These are phyloP conservation scores for Cladosporium sp. DNA, from an alignment of 2,329 filamentous ascomycete genomes.

Conservation along the genomic window DNA sequence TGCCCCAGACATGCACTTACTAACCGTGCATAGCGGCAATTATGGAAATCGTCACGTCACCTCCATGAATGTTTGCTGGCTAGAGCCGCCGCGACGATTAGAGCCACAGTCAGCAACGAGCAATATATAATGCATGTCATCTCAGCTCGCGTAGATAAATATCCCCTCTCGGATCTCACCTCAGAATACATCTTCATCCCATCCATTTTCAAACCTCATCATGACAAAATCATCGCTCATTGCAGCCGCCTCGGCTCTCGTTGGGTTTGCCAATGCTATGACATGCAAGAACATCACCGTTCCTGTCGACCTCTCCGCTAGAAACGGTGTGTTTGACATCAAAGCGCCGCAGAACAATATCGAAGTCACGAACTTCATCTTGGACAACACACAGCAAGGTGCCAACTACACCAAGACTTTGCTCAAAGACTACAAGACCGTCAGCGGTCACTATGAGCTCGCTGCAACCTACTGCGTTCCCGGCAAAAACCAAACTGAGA, in stretches of 20 bases:
- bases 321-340: slow-evolving; percentile 52
- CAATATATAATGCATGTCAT: too few relatives aligned
- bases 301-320: slow-evolving; percentile 51
- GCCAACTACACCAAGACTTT: slow-evolving; percentile 46
- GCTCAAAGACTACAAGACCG: slow-evolving; percentile 48
- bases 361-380: slow-evolving; percentile 54
- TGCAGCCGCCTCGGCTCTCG: slow-evolving; percentile 21
- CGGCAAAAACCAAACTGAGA: background rate
- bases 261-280: slow-evolving; percentile 25
- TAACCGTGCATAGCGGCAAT: background rate
- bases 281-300: slow-evolving; percentile 52
- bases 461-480: slow-evolving; percentile 60
- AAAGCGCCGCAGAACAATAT: slow-evolving; percentile 46
- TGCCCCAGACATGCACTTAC: background rate
- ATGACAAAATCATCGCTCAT: slow-evolving; percentile 25
- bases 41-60: background rate
- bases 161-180: too few relatives aligned
- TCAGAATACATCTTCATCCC: too few relatives aligned
- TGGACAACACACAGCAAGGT: slow-evolving; percentile 48
- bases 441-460: slow-evolving; percentile 54
- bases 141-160: too few relatives aligned
- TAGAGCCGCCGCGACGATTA: background rate
- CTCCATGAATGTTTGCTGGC: background rate
- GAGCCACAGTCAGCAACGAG: too few relatives aligned
- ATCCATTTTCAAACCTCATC: background rate